Evolutionary conservation across 176 grass and related monocot genomes (phyloP).

Genomic region (Oryza nivara): DNA sequence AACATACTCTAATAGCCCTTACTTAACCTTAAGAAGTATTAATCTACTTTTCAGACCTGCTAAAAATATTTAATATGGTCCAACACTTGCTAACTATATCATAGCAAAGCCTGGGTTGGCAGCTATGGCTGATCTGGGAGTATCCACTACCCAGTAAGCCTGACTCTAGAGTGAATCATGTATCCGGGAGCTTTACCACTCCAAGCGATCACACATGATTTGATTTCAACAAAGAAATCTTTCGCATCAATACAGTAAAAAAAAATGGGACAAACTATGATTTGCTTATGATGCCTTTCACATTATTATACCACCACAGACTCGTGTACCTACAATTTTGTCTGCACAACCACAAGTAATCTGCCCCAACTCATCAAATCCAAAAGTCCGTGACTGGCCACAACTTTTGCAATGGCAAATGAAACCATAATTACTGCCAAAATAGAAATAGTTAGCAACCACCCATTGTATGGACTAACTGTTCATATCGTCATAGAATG

Average conservation of each 20-base stretch:
- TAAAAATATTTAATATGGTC: not conserved
- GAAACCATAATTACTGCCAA: constrained; percentile 82
- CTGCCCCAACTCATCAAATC: constrained; percentile 80
- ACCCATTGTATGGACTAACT: not conserved
- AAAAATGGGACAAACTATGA: not conserved
- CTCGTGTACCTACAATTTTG: constrained; percentile 62
- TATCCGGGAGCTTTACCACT: not conserved
- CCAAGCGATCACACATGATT: not conserved
- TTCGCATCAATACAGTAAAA: not conserved
- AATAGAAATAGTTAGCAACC: constrained; percentile 36
- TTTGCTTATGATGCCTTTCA: constrained; percentile 2
- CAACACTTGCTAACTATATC: not conserved
- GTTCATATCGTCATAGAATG: constrained; percentile 4
- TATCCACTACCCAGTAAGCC: not conserved
- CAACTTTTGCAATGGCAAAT: constrained; percentile 82
- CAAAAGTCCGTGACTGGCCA: constrained; percentile 79
- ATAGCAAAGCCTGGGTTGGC: not conserved
- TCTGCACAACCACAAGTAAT: constrained; percentile 73
- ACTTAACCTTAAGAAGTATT: not conserved
- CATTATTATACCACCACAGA: constrained; percentile 3
- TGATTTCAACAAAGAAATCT: not conserved
- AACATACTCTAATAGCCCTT: too few species aligned
- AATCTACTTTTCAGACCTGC: not conserved
- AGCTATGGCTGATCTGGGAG: not conserved
- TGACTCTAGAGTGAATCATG: not conserved